Evolutionary conservation across 1,284 basidiomycete genomes (phyloP).

Genomic region (Ceratobasidium sp.): DNA sequence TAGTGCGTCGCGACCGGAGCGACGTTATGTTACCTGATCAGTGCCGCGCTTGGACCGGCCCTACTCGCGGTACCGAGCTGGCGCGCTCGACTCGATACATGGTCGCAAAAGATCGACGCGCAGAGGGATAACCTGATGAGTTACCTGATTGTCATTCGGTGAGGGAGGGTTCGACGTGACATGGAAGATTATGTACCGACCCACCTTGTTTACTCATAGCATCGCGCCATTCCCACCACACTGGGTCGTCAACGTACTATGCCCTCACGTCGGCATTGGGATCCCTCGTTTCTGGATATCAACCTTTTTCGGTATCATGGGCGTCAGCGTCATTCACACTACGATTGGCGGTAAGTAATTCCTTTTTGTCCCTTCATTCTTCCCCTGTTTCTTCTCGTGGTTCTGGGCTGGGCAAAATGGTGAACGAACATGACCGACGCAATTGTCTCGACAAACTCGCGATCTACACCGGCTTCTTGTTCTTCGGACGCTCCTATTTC

Average conservation of each 20-base stretch:
- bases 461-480: no score
- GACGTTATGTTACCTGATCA: slow-evolving; percentile 92
- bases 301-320: slow-evolving; percentile 91
- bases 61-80: slow-evolving; percentile 87
- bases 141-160: slow-evolving; percentile 85
- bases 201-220: slow-evolving; percentile 54
- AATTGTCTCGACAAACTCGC: no score
- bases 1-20: slow-evolving; percentile 90
- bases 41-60: slow-evolving; percentile 88
- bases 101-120: slow-evolving; percentile 76
- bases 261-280: slow-evolving; percentile 92
- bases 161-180: slow-evolving; percentile 10
- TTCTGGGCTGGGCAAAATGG: background rate
- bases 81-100: slow-evolving; percentile 80
- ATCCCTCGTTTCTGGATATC: slow-evolving; percentile 89
- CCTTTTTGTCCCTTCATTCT: background rate
- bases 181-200: background rate
- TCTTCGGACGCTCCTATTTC: background rate
- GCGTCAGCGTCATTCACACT: slow-evolving; percentile 93
- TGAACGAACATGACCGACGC: no score
- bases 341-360: slow-evolving; percentile 81
- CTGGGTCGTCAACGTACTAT: slow-evolving; percentile 94
- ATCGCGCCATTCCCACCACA: slow-evolving; percentile 94
- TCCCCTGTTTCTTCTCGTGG: background rate
- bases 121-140: slow-evolving; percentile 84